phyloP scores from a whole-genome alignment of 2,329 filamentous ascomycete genomes.

The Ceratocystis cacaofunesta region DNA sequence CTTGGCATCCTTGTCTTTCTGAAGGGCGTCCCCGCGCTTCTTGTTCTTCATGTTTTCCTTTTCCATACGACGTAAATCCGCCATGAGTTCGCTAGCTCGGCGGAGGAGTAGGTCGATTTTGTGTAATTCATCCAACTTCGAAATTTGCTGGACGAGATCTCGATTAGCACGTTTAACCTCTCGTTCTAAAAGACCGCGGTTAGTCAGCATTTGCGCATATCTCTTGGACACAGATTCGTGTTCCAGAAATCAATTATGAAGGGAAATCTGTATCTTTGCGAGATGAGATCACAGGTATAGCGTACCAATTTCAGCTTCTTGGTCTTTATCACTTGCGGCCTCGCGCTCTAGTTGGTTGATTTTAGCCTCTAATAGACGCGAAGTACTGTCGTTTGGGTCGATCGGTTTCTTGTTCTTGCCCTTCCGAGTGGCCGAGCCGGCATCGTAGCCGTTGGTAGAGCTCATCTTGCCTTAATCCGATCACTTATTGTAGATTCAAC shows the following conservation, averaged over 20 bases:
- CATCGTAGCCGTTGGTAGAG: slow-evolving; percentile 8
- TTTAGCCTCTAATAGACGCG: slow-evolving; percentile 79
- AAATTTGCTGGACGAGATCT: slow-evolving; percentile 74
- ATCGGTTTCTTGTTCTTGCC: slow-evolving; percentile 70
- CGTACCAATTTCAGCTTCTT: slow-evolving; percentile 89
- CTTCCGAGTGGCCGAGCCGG: slow-evolving; percentile 41
- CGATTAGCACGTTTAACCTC: slow-evolving; percentile 90
- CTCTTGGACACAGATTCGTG: background rate
- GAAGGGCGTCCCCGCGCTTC: slow-evolving; percentile 81
- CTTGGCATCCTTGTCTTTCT: slow-evolving; percentile 90
- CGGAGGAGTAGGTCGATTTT: slow-evolving; percentile 84
- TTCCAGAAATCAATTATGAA: background rate
- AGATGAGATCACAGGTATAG: background rate
- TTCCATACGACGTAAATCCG: slow-evolving; percentile 90
- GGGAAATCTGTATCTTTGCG: background rate
- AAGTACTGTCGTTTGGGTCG: slow-evolving; percentile 71
- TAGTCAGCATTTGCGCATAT: slow-evolving; percentile 4
- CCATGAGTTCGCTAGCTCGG: slow-evolving; percentile 78
- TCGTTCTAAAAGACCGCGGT: slow-evolving; percentile 44
- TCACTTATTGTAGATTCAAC: background rate
- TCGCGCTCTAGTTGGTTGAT: slow-evolving; percentile 93
- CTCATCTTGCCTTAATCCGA: slow-evolving; percentile 5
- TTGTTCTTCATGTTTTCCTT: slow-evolving; percentile 92
- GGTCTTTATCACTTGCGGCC: slow-evolving; percentile 83
- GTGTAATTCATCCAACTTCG: slow-evolving; percentile 81